These are phyloP conservation scores for Chromera velia DNA, from an alignment of 73 alveolate genomes.

Conservation along the genomic window DNA sequence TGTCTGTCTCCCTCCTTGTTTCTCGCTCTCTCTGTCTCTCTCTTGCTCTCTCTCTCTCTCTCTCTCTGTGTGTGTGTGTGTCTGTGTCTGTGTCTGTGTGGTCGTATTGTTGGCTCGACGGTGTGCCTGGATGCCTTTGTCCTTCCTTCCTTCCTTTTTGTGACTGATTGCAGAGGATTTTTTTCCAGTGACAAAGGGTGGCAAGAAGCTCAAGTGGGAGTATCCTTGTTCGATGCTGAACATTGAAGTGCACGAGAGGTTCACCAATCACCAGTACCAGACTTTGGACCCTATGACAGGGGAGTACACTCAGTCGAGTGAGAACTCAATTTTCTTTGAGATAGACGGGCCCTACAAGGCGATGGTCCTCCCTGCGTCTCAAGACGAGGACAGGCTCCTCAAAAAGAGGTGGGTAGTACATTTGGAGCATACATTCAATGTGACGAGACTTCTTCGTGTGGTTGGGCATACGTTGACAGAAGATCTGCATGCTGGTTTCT, in stretches of 20 bases:
- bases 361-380: conserved; percentile 93
- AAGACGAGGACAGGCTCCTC: conserved; percentile 94
- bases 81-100: no score
- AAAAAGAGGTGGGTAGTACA: conserved; percentile 93
- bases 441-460: no score
- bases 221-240: conserved; percentile 94
- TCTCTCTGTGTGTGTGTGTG: no score
- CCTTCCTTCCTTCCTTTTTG: no score
- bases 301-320: conserved; percentile 66
- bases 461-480: no score
- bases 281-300: conserved; percentile 35
- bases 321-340: conserved; percentile 97
- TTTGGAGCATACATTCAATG: no score
- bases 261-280: conserved; percentile 84
- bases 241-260: conserved; percentile 84
- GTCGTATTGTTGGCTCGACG: no score
- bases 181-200: conserved; percentile 70
- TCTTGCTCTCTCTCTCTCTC: no score
- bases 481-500: no score
- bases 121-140: no score
- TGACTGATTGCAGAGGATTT: conserved; percentile 77
- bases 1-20: no score
- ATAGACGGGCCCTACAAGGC: conserved; percentile 99
- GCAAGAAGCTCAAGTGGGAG: conserved; percentile 72
- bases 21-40: no score